Base-by-base conservation (phyloP, 2,329 filamentous ascomycete species). In the Penicillium occitanis region DNA sequence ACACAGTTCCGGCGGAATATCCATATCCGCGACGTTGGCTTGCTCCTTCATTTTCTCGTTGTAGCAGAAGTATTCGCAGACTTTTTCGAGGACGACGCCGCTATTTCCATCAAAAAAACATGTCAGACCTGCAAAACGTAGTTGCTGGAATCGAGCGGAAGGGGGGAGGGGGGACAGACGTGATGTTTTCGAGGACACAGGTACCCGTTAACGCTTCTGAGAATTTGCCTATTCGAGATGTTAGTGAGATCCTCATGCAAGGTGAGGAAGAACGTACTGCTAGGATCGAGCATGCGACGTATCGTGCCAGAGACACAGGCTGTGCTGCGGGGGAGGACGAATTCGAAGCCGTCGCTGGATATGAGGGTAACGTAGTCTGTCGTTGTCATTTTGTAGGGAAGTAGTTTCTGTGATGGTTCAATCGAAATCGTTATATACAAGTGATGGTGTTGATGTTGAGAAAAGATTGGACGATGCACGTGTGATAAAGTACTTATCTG, bases 1-100 rank as follows among this genome's bases (percentile, higher is more conserved):
- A 70, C 87, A 89, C 61, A 90, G 73, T 77, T 90, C 88, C 1
- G 86, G 81, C 6, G 87, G 86, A 25, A 90, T 85, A 53, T 90
- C 87, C 84, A 89, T 87, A 71, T 90, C 88, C 0, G 87, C 83
- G 10, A 90, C 87, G 66, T 88, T 86, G 57, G 80, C 83, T 66
- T 82, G 80, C 55, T 87, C 81, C 69, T 85, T 84, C 73, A 89
- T 80, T 76, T 88, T 89, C 71, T 90, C 84, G 69, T 88, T 86
- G 78, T 90, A 90, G 76, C 88, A 88, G 53, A 90, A 83, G 73
- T 90, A 90, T 74, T 90, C 87, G 82, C 87, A 90, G 63, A 90
- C 86, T 75, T 89, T 89, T 72, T 90, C 88, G 1, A 90, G 81
- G 11, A 89, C 83, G 30, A 88, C 76, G 33, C 85, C 87, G 70